Percentiles rank a stretch among this genome's conserved stretches.
Evolutionary conservation across 768 basidiomycete species (phyloP).

Genomic region (Amanita pseudoporphyria): DNA sequence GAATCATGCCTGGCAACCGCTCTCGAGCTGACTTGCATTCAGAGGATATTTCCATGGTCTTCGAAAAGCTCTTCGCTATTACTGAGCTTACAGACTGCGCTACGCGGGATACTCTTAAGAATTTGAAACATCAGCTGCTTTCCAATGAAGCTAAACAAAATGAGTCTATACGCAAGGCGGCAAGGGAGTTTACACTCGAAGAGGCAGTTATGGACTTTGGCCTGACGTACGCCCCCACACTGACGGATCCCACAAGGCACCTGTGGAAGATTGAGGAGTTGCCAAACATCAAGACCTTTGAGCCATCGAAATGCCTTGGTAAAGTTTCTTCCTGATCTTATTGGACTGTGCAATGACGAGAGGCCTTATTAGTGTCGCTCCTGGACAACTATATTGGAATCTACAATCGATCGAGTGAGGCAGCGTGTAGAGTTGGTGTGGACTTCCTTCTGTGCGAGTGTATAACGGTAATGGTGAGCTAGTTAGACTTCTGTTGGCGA

Average conservation of each 20-base stretch:
- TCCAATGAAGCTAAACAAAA: not conserved
- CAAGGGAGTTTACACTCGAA: conserved; percentile 5
- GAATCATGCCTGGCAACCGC: conserved; percentile 3
- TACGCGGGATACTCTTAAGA: not conserved
- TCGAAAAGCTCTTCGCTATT: not conserved
- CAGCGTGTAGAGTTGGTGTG: too few species aligned
- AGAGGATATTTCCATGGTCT: not conserved
- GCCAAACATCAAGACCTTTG: conserved; percentile 6
- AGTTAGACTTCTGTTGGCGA: too few species aligned
- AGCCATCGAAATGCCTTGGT: conserved; percentile 8
- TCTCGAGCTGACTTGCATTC: not conserved
- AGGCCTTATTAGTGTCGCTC: not conserved
- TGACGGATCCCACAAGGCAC: not conserved
- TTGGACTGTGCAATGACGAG: not conserved
- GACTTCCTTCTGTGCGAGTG: not conserved
- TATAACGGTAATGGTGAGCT: not conserved
- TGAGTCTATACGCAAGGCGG: conserved; percentile 5
- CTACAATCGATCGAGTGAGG: not conserved
- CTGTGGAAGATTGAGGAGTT: conserved; percentile 7
- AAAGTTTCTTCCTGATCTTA: not conserved
- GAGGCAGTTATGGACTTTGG: conserved; percentile 6
- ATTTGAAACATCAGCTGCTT: not conserved
- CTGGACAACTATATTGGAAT: not conserved
- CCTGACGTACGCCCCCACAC: not conserved
- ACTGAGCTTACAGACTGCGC: not conserved